phyloP scores from a whole-genome alignment of 2,329 filamentous ascomycete species.

The Colletotrichum sp. region DNA sequence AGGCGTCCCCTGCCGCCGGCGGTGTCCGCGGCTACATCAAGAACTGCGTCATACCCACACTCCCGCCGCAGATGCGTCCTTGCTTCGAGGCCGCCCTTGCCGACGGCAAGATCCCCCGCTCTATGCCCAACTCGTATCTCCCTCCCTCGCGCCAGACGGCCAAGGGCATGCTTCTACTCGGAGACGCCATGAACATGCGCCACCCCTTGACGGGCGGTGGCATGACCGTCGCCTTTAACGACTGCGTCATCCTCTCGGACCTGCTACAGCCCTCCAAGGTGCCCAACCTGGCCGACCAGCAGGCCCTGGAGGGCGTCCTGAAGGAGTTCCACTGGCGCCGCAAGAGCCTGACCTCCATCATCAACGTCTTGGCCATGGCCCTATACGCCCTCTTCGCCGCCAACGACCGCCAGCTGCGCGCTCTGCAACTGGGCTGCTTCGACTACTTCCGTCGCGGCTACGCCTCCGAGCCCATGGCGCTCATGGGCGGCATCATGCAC shows the following conservation, averaged over 20 bases:
- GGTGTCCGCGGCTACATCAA: conserved; percentile 85
- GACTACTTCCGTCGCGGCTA: conserved; percentile 82
- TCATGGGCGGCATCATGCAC: conserved; percentile 82
- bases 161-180: conserved; percentile 77
- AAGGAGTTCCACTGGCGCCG: conserved; percentile 83
- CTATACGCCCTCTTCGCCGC: conserved; percentile 92
- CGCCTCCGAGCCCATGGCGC: conserved; percentile 77
- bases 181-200: conserved; percentile 99
- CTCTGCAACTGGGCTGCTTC: conserved; percentile 90
- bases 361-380: conserved; percentile 97
- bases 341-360: conserved; percentile 82
- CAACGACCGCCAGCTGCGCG: conserved; percentile 74
- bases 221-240: conserved; percentile 97
- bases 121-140: conserved; percentile 96
- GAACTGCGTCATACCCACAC: conserved; percentile 77
- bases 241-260: conserved; percentile 78
- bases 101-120: conserved; percentile 74
- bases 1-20: conserved; percentile 74
- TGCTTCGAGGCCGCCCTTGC: conserved; percentile 79
- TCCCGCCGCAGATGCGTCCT: conserved; percentile 75
- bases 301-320: conserved; percentile 71
- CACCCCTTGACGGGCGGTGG: conserved; percentile 96
- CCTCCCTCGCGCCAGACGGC: conserved; percentile 68
- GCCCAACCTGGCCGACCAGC: conserved; percentile 70
- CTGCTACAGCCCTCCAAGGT: conserved; percentile 74